Percentiles rank a stretch among this genome's conserved stretches.
phyloP scores from a whole-genome alignment of 257 asterid species.

The Capsicum pubescens region DNA sequence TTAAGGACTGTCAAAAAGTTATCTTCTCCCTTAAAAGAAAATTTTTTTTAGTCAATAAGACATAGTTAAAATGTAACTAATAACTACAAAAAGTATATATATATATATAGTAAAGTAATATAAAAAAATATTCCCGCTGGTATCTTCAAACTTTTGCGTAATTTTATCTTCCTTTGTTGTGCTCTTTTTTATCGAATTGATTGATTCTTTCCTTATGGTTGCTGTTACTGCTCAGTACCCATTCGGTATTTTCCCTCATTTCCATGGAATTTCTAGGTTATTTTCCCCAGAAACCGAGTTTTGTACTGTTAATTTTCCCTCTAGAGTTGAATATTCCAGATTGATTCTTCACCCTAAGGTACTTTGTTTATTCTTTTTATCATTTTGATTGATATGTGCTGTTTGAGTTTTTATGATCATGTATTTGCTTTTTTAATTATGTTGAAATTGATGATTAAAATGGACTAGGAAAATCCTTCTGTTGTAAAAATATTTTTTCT shows the following conservation, averaged over 20 bases:
- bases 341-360: conserved; percentile 40
- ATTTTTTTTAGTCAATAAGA: too few species aligned
- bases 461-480: not conserved
- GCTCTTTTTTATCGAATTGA: not conserved
- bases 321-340: conserved; percentile 46
- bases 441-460: not conserved
- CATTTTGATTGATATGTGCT: conserved; percentile 42
- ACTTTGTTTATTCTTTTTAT: conserved; percentile 37
- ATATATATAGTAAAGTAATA: too few species aligned
- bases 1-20: too few species aligned
- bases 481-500: not conserved
- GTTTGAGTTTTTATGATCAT: not conserved
- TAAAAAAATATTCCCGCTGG: too few species aligned
- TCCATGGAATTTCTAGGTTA: conserved; percentile 45
- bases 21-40: too few species aligned
- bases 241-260: conserved; percentile 43
- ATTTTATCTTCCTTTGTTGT: too few species aligned
- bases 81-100: too few species aligned
- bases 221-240: conserved; percentile 50
- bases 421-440: not conserved
- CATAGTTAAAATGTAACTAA: too few species aligned
- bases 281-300: conserved; percentile 45
- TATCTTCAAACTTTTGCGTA: not conserved
- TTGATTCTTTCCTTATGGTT: conserved; percentile 51
- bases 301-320: conserved; percentile 47